phyloP scores from a whole-genome alignment of 331 rosid species.

The Acacia concinna region DNA sequence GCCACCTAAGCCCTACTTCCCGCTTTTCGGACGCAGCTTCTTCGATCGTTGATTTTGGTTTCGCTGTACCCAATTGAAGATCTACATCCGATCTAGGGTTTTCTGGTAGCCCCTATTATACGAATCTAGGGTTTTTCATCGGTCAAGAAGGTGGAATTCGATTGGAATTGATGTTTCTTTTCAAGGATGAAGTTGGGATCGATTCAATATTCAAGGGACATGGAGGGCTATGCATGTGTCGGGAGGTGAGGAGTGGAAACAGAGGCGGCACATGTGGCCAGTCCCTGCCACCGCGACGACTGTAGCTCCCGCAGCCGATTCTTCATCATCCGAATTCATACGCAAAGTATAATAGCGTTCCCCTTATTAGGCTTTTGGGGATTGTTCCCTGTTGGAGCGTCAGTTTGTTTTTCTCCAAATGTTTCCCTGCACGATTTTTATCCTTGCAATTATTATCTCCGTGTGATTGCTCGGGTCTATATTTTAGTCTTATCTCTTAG shows the following conservation, averaged over 20 bases:
- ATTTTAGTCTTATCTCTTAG: neutral
- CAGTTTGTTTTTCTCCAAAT: neutral
- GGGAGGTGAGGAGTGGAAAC: slow-evolving; percentile 82
- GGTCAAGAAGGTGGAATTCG: slow-evolving; percentile 44
- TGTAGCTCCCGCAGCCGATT: slow-evolving; percentile 68
- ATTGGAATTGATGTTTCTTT: slow-evolving; percentile 89
- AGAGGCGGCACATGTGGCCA: slow-evolving; percentile 99
- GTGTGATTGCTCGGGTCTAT: neutral
- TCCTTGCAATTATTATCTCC: neutral
- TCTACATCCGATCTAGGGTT: slow-evolving; percentile 68
- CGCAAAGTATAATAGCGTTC: slow-evolving; percentile 49
- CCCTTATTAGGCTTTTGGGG: neutral
- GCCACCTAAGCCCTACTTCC: slow-evolving; percentile 56
- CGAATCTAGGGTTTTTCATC: slow-evolving; percentile 57
- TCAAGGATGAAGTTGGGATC: slow-evolving; percentile 67
- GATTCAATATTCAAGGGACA: slow-evolving; percentile 56
- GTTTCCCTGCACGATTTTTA: neutral
- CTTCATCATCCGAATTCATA: slow-evolving; percentile 57
- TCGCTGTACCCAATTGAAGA: slow-evolving; percentile 42
- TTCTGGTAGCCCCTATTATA: slow-evolving; percentile 17
- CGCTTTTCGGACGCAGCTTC: neutral
- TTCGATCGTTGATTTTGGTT: slow-evolving; percentile 23
- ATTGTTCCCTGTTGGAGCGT: neutral
- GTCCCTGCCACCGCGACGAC: slow-evolving; percentile 81
- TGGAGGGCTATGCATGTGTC: slow-evolving; percentile 97